Percentiles rank a stretch among this genome's conserved stretches.
Evolutionary conservation across 768 basidiomycete species (phyloP).

Genomic region (button mushroom (Agaricus bisporus)): DNA sequence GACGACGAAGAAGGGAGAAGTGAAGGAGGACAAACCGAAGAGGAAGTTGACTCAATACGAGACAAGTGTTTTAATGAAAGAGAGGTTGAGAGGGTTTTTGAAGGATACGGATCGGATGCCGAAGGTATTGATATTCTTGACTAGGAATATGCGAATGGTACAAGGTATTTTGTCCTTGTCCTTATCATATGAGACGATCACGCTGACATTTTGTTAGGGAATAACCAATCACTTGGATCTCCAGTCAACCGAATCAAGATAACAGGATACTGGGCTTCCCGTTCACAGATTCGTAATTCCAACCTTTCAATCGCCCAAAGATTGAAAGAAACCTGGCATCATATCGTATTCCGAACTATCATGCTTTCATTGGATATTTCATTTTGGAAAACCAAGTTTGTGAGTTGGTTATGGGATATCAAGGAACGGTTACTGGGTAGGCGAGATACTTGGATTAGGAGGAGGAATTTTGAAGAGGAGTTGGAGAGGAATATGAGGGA

Average conservation of each 20-base stretch:
- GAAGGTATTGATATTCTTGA: conserved; percentile 67
- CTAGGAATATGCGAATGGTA: conserved; percentile 72
- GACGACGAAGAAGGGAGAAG: conserved; percentile 16
- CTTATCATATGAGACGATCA: conserved; percentile 14
- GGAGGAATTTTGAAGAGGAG: conserved; percentile 70
- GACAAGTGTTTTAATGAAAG: conserved; percentile 61
- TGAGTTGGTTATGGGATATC: conserved; percentile 42
- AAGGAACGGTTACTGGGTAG: conserved; percentile 36
- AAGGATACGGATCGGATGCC: conserved; percentile 75
- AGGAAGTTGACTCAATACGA: conserved; percentile 57
- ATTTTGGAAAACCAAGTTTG: conserved; percentile 58
- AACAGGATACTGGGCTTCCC: conserved; percentile 77
- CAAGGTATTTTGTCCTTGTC: conserved; percentile 27
- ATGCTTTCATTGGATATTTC: conserved; percentile 66
- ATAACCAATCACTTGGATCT: conserved; percentile 79
- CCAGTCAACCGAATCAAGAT: conserved; percentile 91
- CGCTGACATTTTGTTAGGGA: conserved; percentile 34
- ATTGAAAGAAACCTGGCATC: conserved; percentile 46
- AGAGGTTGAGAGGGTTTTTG: conserved; percentile 59
- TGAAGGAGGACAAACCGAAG: conserved; percentile 17
- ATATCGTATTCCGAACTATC: conserved; percentile 56
- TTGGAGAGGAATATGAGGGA: conserved; percentile 68
- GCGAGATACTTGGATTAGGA: conserved; percentile 31
- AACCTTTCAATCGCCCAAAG: conserved; percentile 36
- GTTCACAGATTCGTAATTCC: conserved; percentile 45